Base-by-base conservation (phyloP, 2,329 filamentous ascomycete genomes). In the Cladobotryum mycophilum region DNA sequence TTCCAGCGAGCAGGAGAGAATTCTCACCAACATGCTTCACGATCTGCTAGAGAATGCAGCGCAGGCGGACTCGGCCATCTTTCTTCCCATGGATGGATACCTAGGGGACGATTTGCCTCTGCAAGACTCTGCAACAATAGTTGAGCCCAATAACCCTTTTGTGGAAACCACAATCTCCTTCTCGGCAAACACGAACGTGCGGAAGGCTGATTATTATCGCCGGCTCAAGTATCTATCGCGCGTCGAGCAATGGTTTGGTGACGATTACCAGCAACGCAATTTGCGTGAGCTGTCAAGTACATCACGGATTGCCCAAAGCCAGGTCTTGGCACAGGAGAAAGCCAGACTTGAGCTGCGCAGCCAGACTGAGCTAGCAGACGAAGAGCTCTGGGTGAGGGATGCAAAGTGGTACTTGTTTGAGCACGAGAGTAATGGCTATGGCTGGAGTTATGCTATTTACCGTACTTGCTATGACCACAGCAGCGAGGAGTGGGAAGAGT, bases 21-120 rank as follows among this genome's bases (percentile, higher is more conserved):
- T 47, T 4, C 25, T 65, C 2, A 53, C 54, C 6, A 52, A 63
- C 51, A 61, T 53, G 42, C 45, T 63, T 0, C 56, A 63, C 3
- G 61, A 65, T 15, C 47, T 65, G 0, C 13, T 37, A 1, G 55
- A 60, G 34, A 63, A 60, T 13, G 45, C 48, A 0, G 41, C 57
- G 0, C 51, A 60, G 1, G 60, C 63, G 1, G 61, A 65, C 33
- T 61, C 47, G 9, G 53, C 37, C 4, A 62, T 65, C 4, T 60
- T 59, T 30, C 22, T 65, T 11, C 59, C 63, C 4, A 62, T 55
- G 13, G 61, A 65, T n/a, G 63, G 63, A 0, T 65, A 65, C 18
- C 56, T 57, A 12, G 63, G 63, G 12, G 55, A 56, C 3, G 47
- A 6, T 5, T 45, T 60, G 0, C 45, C 52, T 0, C 40, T 53